Base-by-base conservation (phyloP, 352 stramenopile genomes). In the Chrysophaeum taylorii region DNA sequence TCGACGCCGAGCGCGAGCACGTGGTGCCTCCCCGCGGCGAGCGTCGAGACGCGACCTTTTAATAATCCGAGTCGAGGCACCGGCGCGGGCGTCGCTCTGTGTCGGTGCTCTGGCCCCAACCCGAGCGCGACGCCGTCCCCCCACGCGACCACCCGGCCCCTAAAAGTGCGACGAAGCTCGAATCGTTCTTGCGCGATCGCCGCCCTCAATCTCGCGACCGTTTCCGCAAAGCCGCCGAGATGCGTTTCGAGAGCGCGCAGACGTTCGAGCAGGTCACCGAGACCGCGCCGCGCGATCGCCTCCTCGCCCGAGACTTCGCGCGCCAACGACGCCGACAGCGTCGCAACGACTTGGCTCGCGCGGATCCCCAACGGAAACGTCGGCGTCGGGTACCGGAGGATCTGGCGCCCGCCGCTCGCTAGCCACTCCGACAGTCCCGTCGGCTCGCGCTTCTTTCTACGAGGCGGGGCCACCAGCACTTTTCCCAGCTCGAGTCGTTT, bases 121-220 rank as follows among this genome's bases (percentile, higher is more conserved):
- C 76, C 76, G 12, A 81, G 74, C 69, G 79, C 62, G 23, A 29
- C 18, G 16, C 76, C 76, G 4, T 37, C 64, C 36, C 76, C 76
- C 76, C 76, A 81, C 0, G 70, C 48, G 2, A 79, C 25, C n/a
- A 81, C 50, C 12, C 71, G 72, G 29, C 76, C 76, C 42, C 42
- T 36, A 18, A 71, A 75, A 18, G 66, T 52, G n/a, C 74, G 52
- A 25, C 69, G 50, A n/a, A 78, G 43, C 18, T 50, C 68, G 23
- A 53, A 39, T 29, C 72, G 39, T 60, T 78, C 71, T 45, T 78
- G 66, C 0, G 72, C 31, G 29, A 78, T 41, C 42, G 70, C 45
- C 14, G 38, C 48, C 67, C 71, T 67, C 21, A 78, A 60, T 27
- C 39, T 48, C 29, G 31, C 48, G 52, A 41, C 36, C 0, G 39